phyloP scores from a whole-genome alignment of 371 early-diverging fungal species.

The Apophysomyces ossiformis region DNA sequence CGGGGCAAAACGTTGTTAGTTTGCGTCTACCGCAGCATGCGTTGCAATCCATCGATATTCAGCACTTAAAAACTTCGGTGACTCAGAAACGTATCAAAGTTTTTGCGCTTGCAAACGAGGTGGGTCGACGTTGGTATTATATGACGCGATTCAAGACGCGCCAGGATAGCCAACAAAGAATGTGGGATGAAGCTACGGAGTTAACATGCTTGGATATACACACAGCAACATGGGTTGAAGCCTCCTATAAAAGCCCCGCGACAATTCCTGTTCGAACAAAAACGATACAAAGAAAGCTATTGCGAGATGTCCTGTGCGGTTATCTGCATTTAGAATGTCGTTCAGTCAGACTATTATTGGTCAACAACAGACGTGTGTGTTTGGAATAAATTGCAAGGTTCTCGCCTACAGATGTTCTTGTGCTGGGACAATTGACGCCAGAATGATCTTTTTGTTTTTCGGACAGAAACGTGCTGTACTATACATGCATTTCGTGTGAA shows the following conservation, averaged over 20 bases:
- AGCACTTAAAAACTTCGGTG: neutral
- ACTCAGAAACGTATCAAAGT: neutral
- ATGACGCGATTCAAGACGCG: neutral
- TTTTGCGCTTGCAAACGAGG: neutral
- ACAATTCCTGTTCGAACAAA: neutral
- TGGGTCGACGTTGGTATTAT: neutral
- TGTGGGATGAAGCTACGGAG: constrained; percentile 3
- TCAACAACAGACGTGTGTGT: constrained; percentile 7
- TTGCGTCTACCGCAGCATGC: neutral
- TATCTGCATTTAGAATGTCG: neutral
- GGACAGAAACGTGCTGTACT: too few relatives aligned
- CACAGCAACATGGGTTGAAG: constrained; percentile 7
- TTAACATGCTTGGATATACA: neutral
- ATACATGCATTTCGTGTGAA: too few relatives aligned
- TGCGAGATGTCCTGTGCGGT: neutral
- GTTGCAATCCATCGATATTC: neutral
- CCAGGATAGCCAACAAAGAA: neutral
- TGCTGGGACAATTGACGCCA: too few relatives aligned
- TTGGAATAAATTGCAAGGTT: neutral
- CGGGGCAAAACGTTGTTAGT: neutral
- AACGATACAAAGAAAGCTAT: neutral
- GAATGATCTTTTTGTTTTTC: too few relatives aligned
- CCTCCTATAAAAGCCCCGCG: neutral
- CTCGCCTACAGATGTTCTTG: too few relatives aligned
- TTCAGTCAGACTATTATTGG: neutral